These are phyloP conservation scores for Cytospora paraplurivora DNA, from an alignment of 2,329 filamentous ascomycete species.

Conservation along the genomic window DNA sequence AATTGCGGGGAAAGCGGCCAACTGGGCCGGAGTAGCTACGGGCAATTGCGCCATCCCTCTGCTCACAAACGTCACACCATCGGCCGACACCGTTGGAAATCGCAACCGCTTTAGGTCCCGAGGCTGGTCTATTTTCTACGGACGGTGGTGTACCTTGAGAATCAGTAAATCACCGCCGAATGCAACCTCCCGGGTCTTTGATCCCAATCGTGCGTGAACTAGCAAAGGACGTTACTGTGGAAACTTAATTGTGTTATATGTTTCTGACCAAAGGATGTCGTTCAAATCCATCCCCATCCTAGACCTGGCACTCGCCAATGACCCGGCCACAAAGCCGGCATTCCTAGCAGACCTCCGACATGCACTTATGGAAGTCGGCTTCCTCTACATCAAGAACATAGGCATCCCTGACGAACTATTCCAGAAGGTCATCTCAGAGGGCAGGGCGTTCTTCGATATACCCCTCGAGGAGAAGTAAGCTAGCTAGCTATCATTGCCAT, in stretches of 20 bases:
- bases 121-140: not conserved
- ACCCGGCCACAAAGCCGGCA: slow-evolving; percentile 66
- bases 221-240: too few relatives aligned
- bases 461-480: slow-evolving; percentile 69
- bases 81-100: not conserved
- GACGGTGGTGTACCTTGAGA: not conserved
- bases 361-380: slow-evolving; percentile 83
- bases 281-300: slow-evolving; percentile 79
- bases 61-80: not conserved
- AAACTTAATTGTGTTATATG: too few relatives aligned
- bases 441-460: slow-evolving; percentile 75
- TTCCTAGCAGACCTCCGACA: slow-evolving; percentile 73
- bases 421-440: slow-evolving; percentile 65
- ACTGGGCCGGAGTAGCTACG: not conserved
- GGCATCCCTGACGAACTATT: slow-evolving; percentile 69
- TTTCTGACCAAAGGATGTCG: slow-evolving; percentile 53
- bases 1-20: not conserved
- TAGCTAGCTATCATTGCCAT: not conserved
- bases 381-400: slow-evolving; percentile 81
- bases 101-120: not conserved
- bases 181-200: not conserved
- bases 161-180: not conserved
- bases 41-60: not conserved
- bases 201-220: too few relatives aligned
- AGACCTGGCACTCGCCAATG: slow-evolving; percentile 67